Evolutionary conservation across 1,284 basidiomycete species (phyloP).

Genomic region (Sanghuangporus sanghuang): DNA sequence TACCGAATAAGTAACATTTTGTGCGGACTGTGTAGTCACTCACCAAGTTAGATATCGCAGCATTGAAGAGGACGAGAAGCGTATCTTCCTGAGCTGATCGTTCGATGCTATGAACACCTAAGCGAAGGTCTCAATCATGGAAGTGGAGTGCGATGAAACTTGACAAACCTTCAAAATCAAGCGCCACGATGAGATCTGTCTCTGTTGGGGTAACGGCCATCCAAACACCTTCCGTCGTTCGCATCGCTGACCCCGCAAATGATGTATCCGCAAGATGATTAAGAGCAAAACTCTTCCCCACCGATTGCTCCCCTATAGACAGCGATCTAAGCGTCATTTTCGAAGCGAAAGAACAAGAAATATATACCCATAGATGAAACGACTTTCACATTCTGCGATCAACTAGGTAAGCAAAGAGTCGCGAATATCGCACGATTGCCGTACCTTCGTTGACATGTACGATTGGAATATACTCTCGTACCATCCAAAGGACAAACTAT

Average conservation of each 20-base stretch:
- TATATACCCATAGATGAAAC: slow-evolving; percentile 57
- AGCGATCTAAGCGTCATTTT: not conserved
- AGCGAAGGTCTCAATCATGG: not conserved
- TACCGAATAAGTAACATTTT: not conserved
- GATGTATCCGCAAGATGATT: slow-evolving; percentile 62
- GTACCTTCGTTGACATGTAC: slow-evolving; percentile 53
- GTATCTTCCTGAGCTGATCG: slow-evolving; percentile 60
- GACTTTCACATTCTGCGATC: slow-evolving; percentile 49
- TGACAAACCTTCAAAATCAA: slow-evolving; percentile 55
- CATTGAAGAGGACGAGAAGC: slow-evolving; percentile 57
- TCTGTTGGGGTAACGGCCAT: slow-evolving; percentile 61
- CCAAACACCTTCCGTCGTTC: slow-evolving; percentile 66
- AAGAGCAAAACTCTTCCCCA: slow-evolving; percentile 56
- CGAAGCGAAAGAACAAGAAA: no score
- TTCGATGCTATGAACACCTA: slow-evolving; percentile 61
- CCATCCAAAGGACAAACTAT: slow-evolving; percentile 56
- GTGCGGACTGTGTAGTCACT: not conserved
- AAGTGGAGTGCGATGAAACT: not conserved
- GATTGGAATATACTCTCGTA: slow-evolving; percentile 61
- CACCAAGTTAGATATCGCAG: slow-evolving; percentile 59
- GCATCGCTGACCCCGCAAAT: slow-evolving; percentile 62
- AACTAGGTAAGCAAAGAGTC: not conserved
- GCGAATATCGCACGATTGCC: not conserved
- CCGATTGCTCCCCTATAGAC: slow-evolving; percentile 47
- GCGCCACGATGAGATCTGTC: slow-evolving; percentile 47